A percentile compares a stretch with the other conserved stretches of the same genome.
phyloP scores from a whole-genome alignment of 495 filamentous ascomycete genomes.

The Penicillium diatomitis region DNA sequence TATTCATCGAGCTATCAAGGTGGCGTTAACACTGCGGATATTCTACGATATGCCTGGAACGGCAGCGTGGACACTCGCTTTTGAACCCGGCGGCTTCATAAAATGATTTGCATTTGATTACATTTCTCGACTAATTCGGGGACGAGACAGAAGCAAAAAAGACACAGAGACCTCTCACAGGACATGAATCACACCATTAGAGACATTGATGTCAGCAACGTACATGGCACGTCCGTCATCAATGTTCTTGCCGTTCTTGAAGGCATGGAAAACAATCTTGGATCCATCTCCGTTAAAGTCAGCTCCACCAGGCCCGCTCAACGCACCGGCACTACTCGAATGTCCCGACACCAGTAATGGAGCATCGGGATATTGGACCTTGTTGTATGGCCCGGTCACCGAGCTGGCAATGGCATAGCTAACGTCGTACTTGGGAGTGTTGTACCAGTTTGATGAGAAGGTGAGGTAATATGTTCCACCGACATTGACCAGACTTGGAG shows the following conservation, averaged over 20 bases:
- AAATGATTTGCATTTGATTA: too few species aligned
- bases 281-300: conserved; percentile 26
- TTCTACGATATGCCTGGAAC: too few species aligned
- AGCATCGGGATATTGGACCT: conserved; percentile 15
- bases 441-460: conserved; percentile 46
- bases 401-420: conserved; percentile 40
- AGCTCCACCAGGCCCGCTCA: conserved; percentile 43
- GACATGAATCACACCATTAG: conserved; percentile 8
- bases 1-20: too few species aligned
- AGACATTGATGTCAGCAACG: conserved; percentile 5
- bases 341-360: conserved; percentile 35
- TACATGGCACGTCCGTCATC: conserved; percentile 13
- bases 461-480: conserved; percentile 47
- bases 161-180: background rate
- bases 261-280: conserved; percentile 39
- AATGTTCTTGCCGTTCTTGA: conserved; percentile 12
- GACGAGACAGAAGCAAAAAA: background rate
- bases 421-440: conserved; percentile 39
- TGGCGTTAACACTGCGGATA: too few species aligned
- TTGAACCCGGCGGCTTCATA: too few species aligned
- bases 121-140: too few species aligned
- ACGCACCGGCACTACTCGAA: conserved; percentile 15
- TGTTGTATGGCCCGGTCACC: conserved; percentile 37
- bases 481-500: conserved; percentile 38
- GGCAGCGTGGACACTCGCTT: too few species aligned